Base-by-base conservation (phyloP, 23 red algal species). In the Pyropia haitanensis region DNA sequence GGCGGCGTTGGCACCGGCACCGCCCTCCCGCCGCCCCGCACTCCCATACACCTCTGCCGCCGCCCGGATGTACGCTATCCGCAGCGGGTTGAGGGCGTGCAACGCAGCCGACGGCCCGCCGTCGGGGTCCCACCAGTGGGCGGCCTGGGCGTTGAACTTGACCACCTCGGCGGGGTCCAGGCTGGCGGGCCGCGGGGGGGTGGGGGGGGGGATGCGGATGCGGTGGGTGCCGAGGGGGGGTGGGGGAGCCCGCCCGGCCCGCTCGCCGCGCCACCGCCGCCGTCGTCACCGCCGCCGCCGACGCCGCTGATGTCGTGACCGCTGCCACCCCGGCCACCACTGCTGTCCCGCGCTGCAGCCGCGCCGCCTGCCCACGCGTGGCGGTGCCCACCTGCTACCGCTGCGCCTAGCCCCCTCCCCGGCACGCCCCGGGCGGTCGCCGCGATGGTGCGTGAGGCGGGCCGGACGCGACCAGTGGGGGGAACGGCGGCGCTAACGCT, bases 11-110 rank as follows among this genome's bases (percentile, higher is more conserved):
- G 30, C 10, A n/a, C 3, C 17, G 25, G 29, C 65, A 49, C 13
- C 10, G 0, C 39, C 39, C 10, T 46, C 39, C 39, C 39, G 0
- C 1, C 39, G 39, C 39, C 39, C 39, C 0, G 39, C 39, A 46
- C 39, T 0, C 7, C 34, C 16, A 33, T 46, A 56, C 64, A 56
- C 28, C 48, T 49, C 48, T 90, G 80, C 64, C 16, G 63, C 73
- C 16, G 73, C 68, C 23, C 85, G 67, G 65, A 98, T 91, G 61
- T 87, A 90, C 2, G 74, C 60, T 46, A 98, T 49, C 49, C 94
- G 75, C n/a, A 68, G 57, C 20, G 94, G 85, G 62, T 98, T 98
- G 31, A 98, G 67, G 5, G 86, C 74, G 69, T 87, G 81, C 68
- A 98, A 51, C 28, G 78, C 79, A 15, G 88, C 85, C 24, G 85